Conservation (phyloP, 192 early-diverging fungal species). For the Linnemannia hyalina region DNA sequence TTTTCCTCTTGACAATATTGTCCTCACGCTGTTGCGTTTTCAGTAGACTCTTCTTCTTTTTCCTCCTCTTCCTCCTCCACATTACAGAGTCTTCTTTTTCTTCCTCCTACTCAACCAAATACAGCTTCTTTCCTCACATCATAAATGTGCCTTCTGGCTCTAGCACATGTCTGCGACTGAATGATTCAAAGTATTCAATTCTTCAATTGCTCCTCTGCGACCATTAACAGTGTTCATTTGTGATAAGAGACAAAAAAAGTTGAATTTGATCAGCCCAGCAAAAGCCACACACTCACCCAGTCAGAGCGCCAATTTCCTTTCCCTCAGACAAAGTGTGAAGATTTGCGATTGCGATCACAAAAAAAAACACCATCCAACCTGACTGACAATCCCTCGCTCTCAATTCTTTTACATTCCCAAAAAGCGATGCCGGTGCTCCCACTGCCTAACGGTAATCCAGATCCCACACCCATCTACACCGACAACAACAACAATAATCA, state of each 20-base stretch:
- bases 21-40: not conserved
- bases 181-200: no score
- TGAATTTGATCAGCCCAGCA: no score
- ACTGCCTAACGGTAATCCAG: not conserved
- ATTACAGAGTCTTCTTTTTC: not conserved
- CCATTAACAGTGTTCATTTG: no score
- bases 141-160: no score
- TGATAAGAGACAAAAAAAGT: no score
- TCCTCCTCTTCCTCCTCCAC: not conserved
- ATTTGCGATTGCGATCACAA: no score
- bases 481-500: not conserved
- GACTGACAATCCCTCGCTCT: not conserved
- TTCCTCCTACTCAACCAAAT: not conserved
- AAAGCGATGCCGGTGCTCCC: not conserved
- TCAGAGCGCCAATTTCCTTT: no score
- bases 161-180: no score
- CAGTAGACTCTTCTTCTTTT: not conserved
- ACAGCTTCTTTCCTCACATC: not conserved
- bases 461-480: not conserved
- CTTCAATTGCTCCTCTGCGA: no score
- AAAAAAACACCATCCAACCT: not conserved
- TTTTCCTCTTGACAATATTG: not conserved
- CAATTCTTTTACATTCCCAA: not conserved
- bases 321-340: no score
- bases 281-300: no score